A percentile compares a stretch with the other conserved stretches of the same genome.
Evolutionary conservation across 768 basidiomycete species (phyloP).

Genomic region (Boletus edulis): DNA sequence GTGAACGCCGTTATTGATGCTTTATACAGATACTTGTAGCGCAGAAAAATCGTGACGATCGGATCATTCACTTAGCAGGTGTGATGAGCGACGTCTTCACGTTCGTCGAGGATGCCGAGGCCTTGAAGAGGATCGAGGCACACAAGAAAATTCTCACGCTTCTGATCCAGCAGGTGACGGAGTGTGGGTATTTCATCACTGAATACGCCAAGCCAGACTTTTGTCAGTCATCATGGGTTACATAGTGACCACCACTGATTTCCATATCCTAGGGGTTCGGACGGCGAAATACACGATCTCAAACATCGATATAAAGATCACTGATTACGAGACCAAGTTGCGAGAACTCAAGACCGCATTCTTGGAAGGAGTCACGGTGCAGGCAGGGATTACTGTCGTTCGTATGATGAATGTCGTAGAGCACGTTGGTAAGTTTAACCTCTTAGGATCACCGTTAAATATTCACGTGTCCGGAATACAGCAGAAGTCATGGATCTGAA

Average conservation of each 20-base stretch:
- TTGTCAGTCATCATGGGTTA: neutral
- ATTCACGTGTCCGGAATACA: neutral
- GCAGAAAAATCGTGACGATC: neutral
- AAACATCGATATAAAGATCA: neutral
- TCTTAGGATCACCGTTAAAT: neutral
- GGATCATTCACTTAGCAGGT: neutral
- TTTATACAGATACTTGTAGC: neutral
- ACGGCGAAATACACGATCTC: neutral
- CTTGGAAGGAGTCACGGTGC: neutral
- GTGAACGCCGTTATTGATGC: neutral
- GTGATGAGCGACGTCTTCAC: neutral
- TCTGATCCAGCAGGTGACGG: slow-evolving; percentile 1
- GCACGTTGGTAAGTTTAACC: neutral
- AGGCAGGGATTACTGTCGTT: neutral
- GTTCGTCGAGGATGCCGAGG: neutral
- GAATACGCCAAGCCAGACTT: neutral
- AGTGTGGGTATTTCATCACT: slow-evolving; percentile 1
- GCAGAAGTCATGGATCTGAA: neutral
- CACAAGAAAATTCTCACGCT: neutral
- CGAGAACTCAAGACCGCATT: neutral
- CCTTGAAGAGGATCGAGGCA: neutral
- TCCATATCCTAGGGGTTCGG: neutral
- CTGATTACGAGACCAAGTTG: neutral
- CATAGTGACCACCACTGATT: neutral
- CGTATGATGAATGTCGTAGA: neutral